phyloP scores from a whole-genome alignment of 129 eudicot genomes.

The Solidago caesia region DNA sequence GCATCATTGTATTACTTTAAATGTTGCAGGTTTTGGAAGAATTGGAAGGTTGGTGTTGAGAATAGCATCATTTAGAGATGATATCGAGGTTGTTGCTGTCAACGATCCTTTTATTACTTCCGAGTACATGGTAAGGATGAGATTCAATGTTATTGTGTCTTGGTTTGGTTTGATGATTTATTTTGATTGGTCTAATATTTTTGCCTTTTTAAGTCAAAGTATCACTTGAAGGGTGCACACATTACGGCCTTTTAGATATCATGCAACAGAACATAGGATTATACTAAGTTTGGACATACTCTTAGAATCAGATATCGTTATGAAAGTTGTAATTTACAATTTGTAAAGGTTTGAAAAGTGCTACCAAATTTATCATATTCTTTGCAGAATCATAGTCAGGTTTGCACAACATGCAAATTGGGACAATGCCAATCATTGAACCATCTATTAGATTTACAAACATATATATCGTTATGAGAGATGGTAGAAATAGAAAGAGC shows the following conservation, averaged over 20 bases:
- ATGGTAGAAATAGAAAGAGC: slow-evolving; percentile 5
- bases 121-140: slow-evolving; percentile 70
- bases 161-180: not conserved
- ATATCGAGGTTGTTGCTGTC: slow-evolving; percentile 92
- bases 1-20: not conserved
- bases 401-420: not conserved
- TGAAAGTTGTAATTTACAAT: not conserved
- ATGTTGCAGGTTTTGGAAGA: slow-evolving; percentile 81
- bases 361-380: too few relatives aligned
- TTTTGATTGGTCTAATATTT: not conserved
- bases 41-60: slow-evolving; percentile 92
- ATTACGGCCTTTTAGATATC: not conserved
- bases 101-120: slow-evolving; percentile 96
- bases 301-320: not conserved
- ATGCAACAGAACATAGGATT: not conserved
- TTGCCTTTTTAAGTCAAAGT: not conserved
- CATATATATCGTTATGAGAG: not conserved
- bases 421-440: not conserved
- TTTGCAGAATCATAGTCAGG: not conserved
- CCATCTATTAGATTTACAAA: not conserved
- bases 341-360: not conserved
- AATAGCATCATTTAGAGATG: slow-evolving; percentile 88
- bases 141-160: slow-evolving; percentile 10
- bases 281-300: not conserved
- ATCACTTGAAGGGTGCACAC: not conserved